These are phyloP conservation scores for Saturnispora serradocipensis DNA, from an alignment of 805 yeast species.

Conservation along the genomic window DNA sequence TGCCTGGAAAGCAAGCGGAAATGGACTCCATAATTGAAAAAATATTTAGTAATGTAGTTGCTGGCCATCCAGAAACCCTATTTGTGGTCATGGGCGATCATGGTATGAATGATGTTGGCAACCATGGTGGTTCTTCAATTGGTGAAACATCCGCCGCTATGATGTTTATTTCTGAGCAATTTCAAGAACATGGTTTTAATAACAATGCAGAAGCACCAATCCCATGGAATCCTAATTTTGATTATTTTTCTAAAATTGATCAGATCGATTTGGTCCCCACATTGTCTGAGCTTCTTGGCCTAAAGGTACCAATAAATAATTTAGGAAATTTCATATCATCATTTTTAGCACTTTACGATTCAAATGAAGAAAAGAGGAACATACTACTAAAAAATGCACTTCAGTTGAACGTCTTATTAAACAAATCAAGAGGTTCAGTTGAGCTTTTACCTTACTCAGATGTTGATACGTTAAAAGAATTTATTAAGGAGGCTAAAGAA, in stretches of 20 bases:
- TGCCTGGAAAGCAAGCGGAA: slow-evolving; percentile 76
- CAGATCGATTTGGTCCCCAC: slow-evolving; percentile 75
- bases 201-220: slow-evolving; percentile 30
- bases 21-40: slow-evolving; percentile 64
- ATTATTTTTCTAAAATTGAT: slow-evolving; percentile 44
- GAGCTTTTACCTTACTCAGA: slow-evolving; percentile 12
- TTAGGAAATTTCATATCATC: slow-evolving; percentile 63
- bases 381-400: slow-evolving; percentile 46
- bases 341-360: slow-evolving; percentile 43
- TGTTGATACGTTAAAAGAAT: slow-evolving; percentile 16
- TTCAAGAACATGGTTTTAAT: slow-evolving; percentile 26
- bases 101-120: slow-evolving; percentile 93
- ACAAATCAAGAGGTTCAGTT: slow-evolving; percentile 28
- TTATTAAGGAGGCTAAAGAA: slow-evolving; percentile 40
- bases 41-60: slow-evolving; percentile 33
- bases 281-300: slow-evolving; percentile 46
- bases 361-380: slow-evolving; percentile 25
- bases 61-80: slow-evolving; percentile 39
- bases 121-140: slow-evolving; percentile 90
- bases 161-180: slow-evolving; percentile 55
- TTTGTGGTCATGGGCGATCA: slow-evolving; percentile 84
- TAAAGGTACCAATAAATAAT: slow-evolving; percentile 63
- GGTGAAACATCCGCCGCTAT: slow-evolving; percentile 91
- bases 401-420: slow-evolving; percentile 44
- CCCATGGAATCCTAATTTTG: slow-evolving; percentile 33